phyloP scores from a whole-genome alignment of 345 rosid genomes.

The Aquilaria malaccensis region DNA sequence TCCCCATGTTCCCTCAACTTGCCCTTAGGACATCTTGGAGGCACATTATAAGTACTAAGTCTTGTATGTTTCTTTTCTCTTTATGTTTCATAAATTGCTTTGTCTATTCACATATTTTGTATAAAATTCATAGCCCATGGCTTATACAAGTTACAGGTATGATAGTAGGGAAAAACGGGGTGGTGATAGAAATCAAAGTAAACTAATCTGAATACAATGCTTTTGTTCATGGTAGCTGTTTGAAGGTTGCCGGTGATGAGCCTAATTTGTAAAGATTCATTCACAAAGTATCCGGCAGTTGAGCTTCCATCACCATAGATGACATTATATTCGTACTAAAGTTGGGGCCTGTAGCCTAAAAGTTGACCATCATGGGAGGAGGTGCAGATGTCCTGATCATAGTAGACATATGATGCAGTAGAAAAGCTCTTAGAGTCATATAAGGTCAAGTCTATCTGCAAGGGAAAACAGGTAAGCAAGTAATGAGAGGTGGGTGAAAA shows the following conservation, averaged over 20 bases:
- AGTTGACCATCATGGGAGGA: constrained; percentile 27
- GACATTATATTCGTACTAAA: constrained; percentile 50
- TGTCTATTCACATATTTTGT: too few species aligned
- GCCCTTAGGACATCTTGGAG: too few species aligned
- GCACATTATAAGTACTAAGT: too few species aligned
- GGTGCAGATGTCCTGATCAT: constrained; percentile 53
- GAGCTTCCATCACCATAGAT: constrained; percentile 80
- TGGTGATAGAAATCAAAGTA: not conserved
- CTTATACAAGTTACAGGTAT: too few species aligned
- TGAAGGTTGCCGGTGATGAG: constrained; percentile 46
- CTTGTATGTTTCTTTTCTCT: too few species aligned
- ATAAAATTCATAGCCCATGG: too few species aligned
- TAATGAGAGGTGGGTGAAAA: not conserved
- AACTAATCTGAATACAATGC: constrained; percentile 63
- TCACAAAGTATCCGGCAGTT: constrained; percentile 62
- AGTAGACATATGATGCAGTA: constrained; percentile 34
- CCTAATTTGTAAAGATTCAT: constrained; percentile 42
- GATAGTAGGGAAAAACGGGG: too few species aligned
- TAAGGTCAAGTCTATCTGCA: constrained; percentile 50
- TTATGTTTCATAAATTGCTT: too few species aligned
- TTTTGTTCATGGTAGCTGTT: constrained; percentile 38
- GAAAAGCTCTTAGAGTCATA: constrained; percentile 43
- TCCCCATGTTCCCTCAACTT: too few species aligned
- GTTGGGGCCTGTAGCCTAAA: constrained; percentile 39
- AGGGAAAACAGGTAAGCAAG: not conserved